Base-by-base conservation (phyloP, 2,329 filamentous ascomycete species). In the Botryosphaeria dothidea region DNA sequence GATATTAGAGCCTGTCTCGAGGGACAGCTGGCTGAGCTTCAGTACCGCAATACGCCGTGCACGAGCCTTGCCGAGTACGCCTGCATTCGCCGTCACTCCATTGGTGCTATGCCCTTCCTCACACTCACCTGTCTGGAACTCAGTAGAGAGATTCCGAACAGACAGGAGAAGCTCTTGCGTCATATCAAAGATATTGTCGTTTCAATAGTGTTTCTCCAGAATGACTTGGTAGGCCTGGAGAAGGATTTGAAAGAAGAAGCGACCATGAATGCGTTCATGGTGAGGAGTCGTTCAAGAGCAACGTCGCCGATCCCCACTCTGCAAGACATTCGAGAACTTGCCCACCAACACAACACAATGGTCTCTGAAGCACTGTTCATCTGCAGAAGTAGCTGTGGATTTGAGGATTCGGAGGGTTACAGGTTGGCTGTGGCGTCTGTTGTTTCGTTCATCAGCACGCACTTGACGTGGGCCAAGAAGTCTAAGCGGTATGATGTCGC, bases 151-250 rank as follows among this genome's bases (percentile, higher is more conserved):
- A 19, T 19, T 19, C 19, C 41, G 15, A 9, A 13, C n/a, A 45
- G 8, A 19, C 15, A n/a, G 15, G 19, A 15, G 11, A 52, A 17
- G 49, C 19, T 36, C 15, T 29, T 29, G 25, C 29, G 8, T 17
- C 8, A 21, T 3, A 25, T 68, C 2, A 36, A 61, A 38, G 41
- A 29, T n/a, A 45, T 54, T 27, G 65, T 68, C 38, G 54, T 23
- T 4, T 27, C 65, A 4, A 57, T 63, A 4, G 65, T 68, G 21
- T 58, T 49, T 17, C 51, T 68, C n/a, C 65, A 67, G 52, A 67
- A 67, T 41, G 65, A 68, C 34, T 51, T 68, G 29, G 49, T 68
- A 21, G 67, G 67, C 1, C 29, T 67, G 11, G 48, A 63, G 49
- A 67, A 63, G 45, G 67, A 68, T 38, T 25, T 67, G 3, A 31